Base-by-base conservation (phyloP, 2,329 filamentous ascomycete species). In the Phyllosticta paracitricarpa region DNA sequence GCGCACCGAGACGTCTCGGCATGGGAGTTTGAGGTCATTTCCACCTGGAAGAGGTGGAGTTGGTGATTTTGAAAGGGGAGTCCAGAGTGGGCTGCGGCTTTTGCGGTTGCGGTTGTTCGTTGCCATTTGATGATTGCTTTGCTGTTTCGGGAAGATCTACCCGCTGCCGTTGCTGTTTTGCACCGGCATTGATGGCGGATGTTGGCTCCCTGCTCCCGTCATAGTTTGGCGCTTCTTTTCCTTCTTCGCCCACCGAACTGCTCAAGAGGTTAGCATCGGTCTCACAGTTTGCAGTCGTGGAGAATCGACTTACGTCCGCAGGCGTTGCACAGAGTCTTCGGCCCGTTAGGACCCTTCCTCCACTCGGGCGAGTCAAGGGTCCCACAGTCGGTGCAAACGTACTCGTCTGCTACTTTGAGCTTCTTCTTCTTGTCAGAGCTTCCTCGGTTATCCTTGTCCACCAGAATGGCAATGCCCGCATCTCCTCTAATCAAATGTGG, bases 381-480 rank as follows among this genome's bases (percentile, higher is more conserved):
- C 79, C 93, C 92, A 75, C 93, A 97, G 73, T 97, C 93, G 1
- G 90, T 93, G 74, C 93, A 97, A 48, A 96, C 90, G 71, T 97
- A 97, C 78, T 97, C 92, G 70, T 96, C 82, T 9, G 80, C 79
- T 53, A 81, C 81, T 72, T 96, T 96, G 55, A 90, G 78, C 73
- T 96, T 96, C 79, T 89, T 89, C 79, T 95, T 86, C 72, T 87
- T 95, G 75, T 96, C 92, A 0, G 83, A 86, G 12, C 81, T 81
- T 22, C 72, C 75, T 56, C 87, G 79, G 14, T 82, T 81, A 63
- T 94, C 90, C 64, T 91, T 85, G 65, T 96, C 91, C 35, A 89
- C 76, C 0, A 90, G 85, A 58, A 95, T 94, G 7, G 89, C 88
- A 63, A 96, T 93, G 57, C 91, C 91, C 8, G 85, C 90, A 71